Conservation (phyloP, 345 rosid species). For the Trapa bicornis region DNA sequence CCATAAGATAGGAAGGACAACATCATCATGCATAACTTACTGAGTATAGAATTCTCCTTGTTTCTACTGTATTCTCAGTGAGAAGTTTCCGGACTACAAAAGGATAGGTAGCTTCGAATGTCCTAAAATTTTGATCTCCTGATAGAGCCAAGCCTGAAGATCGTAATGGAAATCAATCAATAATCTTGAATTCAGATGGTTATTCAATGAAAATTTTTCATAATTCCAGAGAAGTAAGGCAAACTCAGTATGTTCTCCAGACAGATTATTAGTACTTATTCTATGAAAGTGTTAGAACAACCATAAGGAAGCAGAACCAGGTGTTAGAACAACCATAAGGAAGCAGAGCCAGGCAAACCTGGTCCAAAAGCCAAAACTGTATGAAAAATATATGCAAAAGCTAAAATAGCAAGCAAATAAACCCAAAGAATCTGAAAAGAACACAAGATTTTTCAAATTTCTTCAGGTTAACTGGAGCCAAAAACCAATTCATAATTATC, state of each 20-base stretch:
- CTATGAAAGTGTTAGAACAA: background rate
- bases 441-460: background rate
- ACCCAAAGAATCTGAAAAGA: background rate
- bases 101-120: slow-evolving; percentile 93
- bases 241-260: background rate
- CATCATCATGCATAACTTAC: slow-evolving; percentile 20
- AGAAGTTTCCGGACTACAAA: slow-evolving; percentile 75
- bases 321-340: background rate
- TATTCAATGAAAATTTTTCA: background rate
- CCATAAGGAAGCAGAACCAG: background rate
- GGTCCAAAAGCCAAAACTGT: background rate
- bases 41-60: slow-evolving; percentile 71
- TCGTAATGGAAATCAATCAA: background rate
- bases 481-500: background rate
- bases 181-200: background rate
- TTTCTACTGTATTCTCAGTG: slow-evolving; percentile 58
- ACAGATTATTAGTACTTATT: background rate
- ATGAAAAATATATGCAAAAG: background rate
- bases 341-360: background rate
- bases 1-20: background rate
- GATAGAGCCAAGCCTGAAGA: slow-evolving; percentile 71
- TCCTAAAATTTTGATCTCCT: slow-evolving; percentile 72
- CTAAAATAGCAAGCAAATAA: background rate
- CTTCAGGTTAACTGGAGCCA: background rate
- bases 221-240: background rate